Conservation (phyloP, 257 asterid species). For the Nicotiana benthamiana region DNA sequence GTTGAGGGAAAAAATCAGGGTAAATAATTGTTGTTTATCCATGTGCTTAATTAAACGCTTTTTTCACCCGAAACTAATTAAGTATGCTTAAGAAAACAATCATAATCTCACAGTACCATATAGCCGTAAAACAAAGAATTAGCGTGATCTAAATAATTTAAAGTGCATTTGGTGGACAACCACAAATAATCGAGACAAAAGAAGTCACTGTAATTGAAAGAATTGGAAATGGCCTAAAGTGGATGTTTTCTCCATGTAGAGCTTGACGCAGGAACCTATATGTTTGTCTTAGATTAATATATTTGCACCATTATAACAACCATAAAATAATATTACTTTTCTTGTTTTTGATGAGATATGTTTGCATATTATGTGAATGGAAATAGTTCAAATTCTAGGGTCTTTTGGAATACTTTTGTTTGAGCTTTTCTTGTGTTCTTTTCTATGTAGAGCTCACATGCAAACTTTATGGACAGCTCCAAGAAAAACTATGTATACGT, state of each 20-base stretch:
- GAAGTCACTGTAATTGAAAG: conserved; percentile 7
- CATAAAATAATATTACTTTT: not conserved
- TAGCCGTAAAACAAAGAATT: conserved; percentile 5
- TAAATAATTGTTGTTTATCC: not conserved
- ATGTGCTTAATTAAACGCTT: not conserved
- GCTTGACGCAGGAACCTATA: conserved; percentile 7
- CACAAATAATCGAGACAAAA: not conserved
- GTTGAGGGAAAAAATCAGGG: not conserved
- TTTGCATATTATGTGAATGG: not conserved
- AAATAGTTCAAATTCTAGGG: not conserved
- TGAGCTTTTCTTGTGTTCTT: not conserved
- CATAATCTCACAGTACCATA: not conserved
- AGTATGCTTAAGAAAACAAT: not conserved
- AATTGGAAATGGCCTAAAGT: conserved; percentile 5
- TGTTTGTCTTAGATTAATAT: not conserved
- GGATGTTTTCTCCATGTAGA: conserved; percentile 9
- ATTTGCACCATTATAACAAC: not conserved
- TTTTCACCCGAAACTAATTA: not conserved
- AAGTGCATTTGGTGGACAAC: conserved; percentile 5
- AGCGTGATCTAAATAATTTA: not conserved
- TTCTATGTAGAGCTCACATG: conserved; percentile 8
- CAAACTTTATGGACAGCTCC: not conserved
- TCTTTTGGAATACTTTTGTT: not conserved
- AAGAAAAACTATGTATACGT: not conserved
- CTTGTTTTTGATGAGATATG: not conserved